These are phyloP conservation scores for Fraxinus pennsylvanica DNA, from an alignment of 257 asterid genomes.

Conservation along the genomic window DNA sequence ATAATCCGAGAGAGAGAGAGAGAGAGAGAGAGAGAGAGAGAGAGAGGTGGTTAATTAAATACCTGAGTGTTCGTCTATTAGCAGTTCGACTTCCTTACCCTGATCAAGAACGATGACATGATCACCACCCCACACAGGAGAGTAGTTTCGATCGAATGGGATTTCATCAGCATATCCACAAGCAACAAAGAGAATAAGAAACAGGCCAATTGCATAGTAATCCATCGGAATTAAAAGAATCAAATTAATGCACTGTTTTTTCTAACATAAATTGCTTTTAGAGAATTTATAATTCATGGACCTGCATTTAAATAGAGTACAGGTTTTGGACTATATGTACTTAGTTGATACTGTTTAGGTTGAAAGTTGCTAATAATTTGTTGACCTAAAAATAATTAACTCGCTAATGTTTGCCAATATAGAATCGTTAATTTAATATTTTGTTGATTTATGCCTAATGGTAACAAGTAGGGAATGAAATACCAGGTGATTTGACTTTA, in stretches of 20 bases:
- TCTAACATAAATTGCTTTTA: not conserved
- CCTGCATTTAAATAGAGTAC: not conserved
- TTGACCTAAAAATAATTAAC: not conserved
- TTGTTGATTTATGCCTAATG: no score
- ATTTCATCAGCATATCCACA: conserved; percentile 2
- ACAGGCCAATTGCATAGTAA: not conserved
- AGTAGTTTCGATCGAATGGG: conserved; percentile 17
- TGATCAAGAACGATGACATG: conserved; percentile 19
- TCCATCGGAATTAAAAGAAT: not conserved
- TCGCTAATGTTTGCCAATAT: no score
- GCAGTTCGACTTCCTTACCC: conserved; percentile 25
- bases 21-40: no score
- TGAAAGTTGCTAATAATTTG: not conserved
- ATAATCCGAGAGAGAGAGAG: no score
- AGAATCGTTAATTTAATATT: no score
- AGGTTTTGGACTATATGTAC: not conserved
- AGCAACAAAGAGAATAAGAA: not conserved
- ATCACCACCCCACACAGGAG: conserved; percentile 24
- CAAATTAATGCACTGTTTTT: not conserved
- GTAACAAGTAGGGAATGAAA: no score
- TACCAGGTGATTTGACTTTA: no score
- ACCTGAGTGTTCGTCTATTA: conserved; percentile 25
- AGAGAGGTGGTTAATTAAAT: not conserved
- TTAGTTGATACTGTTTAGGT: not conserved
- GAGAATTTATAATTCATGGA: not conserved